Conservation (phyloP, 371 early-diverging fungal species). For the Mortierella sp. region DNA sequence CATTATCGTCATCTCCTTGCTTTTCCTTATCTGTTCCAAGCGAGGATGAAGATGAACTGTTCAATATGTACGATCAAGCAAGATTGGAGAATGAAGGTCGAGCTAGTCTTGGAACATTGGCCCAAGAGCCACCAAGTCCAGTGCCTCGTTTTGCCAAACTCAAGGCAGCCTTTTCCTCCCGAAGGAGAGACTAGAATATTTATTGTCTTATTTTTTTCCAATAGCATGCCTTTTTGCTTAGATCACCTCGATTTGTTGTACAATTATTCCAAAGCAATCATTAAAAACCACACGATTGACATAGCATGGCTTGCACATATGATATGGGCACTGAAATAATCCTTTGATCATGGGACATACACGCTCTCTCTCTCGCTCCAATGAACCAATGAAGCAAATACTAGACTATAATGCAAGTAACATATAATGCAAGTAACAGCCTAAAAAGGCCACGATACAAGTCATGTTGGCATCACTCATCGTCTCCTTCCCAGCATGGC, state of each 20-base stretch:
- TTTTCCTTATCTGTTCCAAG: constrained; percentile 4
- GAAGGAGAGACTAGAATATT: not conserved
- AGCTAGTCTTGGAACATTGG: not conserved
- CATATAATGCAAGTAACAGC: not conserved
- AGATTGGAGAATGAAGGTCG: not conserved
- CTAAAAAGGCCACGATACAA: too few species aligned
- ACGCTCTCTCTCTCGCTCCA: too few species aligned
- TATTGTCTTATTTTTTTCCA: not conserved
- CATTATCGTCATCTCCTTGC: constrained; percentile 1
- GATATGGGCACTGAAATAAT: too few species aligned
- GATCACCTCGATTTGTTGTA: not conserved
- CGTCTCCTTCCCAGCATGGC: not conserved
- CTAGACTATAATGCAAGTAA: too few species aligned
- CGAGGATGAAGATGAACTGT: not conserved
- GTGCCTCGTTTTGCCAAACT: constrained; percentile 2
- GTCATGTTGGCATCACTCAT: not conserved
- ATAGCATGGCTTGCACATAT: too few species aligned
- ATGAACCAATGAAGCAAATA: too few species aligned
- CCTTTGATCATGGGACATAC: too few species aligned
- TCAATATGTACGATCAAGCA: not conserved
- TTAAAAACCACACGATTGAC: too few species aligned
- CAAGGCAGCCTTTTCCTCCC: not conserved
- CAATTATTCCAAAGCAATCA: too few species aligned
- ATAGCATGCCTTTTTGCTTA: not conserved
- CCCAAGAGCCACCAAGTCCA: constrained; percentile 20